A percentile compares a stretch with the other conserved stretches of the same genome.
These are phyloP conservation scores for Penicillium corylophilum DNA, from an alignment of 2,329 filamentous ascomycete genomes.

Conservation along the genomic window DNA sequence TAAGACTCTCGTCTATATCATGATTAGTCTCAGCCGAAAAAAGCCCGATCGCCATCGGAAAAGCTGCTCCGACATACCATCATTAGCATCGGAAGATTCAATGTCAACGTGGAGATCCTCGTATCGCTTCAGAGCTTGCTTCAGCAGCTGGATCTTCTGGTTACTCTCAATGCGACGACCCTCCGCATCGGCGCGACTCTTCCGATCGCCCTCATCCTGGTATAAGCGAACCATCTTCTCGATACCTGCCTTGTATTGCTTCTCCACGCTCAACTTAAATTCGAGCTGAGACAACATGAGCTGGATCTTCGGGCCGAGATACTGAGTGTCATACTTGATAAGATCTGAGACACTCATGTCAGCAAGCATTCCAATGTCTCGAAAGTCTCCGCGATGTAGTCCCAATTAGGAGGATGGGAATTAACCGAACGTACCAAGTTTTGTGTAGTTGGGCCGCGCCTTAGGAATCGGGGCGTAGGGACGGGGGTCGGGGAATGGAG, in stretches of 20 bases:
- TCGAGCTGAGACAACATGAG: conserved; percentile 98
- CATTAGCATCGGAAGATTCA: conserved; percentile 71
- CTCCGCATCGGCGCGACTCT: conserved; percentile 91
- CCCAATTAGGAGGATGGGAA: neutral
- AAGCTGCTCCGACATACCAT: conserved; percentile 63
- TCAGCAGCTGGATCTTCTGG: conserved; percentile 93
- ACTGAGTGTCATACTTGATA: conserved; percentile 96
- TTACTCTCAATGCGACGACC: conserved; percentile 89
- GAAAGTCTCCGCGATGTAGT: neutral
- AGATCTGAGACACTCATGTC: conserved; percentile 62
- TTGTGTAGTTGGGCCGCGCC: conserved; percentile 85
- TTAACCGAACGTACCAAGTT: conserved; percentile 68
- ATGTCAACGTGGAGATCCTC: conserved; percentile 96
- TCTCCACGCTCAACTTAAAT: conserved; percentile 98
- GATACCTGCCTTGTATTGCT: conserved; percentile 97
- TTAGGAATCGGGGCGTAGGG: conserved; percentile 69
- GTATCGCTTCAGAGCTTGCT: conserved; percentile 94
- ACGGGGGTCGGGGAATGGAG: conserved; percentile 73
- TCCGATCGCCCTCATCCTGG: conserved; percentile 93
- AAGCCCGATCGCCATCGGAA: too few species aligned
- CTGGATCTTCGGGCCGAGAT: conserved; percentile 95
- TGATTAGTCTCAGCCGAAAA: conserved; percentile 26
- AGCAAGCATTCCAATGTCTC: conserved; percentile 21
- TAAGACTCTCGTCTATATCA: conserved; percentile 84
- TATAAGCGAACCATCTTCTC: conserved; percentile 99